A percentile compares a stretch with the other conserved stretches of the same genome.
These are phyloP conservation scores for Dothiorella sarmentorum DNA, from an alignment of 2,329 filamentous ascomycete genomes.

Conservation along the genomic window DNA sequence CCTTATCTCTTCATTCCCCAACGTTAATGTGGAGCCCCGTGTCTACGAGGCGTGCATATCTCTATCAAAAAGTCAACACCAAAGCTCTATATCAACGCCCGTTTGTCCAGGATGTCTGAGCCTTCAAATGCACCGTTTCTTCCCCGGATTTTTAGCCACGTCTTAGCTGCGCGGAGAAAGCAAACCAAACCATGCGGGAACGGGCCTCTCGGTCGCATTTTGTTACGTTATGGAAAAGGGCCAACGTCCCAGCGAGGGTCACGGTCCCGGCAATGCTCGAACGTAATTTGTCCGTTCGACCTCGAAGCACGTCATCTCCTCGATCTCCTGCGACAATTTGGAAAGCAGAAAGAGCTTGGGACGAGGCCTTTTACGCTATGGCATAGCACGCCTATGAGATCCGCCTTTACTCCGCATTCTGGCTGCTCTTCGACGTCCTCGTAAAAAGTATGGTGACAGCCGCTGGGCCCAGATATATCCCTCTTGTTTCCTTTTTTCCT, in stretches of 20 bases:
- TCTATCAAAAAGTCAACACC: conserved; percentile 8
- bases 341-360: background rate
- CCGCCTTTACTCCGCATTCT: conserved; percentile 9
- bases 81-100: background rate
- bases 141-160: background rate
- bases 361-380: background rate
- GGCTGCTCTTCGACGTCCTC: background rate
- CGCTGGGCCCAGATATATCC: background rate
- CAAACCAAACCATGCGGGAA: background rate
- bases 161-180: conserved; percentile 12
- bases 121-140: background rate
- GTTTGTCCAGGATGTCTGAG: background rate
- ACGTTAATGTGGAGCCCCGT: background rate
- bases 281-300: background rate
- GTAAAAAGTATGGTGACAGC: background rate
- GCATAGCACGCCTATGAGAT: too few relatives aligned
- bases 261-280: background rate
- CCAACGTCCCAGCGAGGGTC: background rate
- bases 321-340: background rate
- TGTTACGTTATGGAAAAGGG: conserved; percentile 17
- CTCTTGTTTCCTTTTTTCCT: background rate
- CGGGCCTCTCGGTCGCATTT: background rate
- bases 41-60: background rate
- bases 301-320: background rate
- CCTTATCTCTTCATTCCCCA: conserved; percentile 1